phyloP scores from a whole-genome alignment of 257 asterid species.

The Dorcoceras hygrometricum region DNA sequence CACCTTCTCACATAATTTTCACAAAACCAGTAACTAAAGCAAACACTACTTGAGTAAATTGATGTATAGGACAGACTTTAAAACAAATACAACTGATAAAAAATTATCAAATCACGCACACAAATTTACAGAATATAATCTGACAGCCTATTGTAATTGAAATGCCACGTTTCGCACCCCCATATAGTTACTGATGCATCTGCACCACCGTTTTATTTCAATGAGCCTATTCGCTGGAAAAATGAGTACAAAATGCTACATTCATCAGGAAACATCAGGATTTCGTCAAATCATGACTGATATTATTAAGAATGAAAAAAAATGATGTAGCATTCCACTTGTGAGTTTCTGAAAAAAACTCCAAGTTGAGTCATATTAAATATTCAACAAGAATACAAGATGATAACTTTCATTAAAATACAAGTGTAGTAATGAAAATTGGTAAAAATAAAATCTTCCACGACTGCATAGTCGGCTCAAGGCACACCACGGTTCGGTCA shows the following conservation, averaged over 20 bases:
- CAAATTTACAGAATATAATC: no score
- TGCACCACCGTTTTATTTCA: no score
- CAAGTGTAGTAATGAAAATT: neutral
- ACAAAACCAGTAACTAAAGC: no score
- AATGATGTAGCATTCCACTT: neutral
- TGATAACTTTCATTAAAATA: constrained; percentile 2
- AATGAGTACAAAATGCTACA: neutral
- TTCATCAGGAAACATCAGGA: constrained; percentile 4
- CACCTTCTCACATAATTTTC: neutral
- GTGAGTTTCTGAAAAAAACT: neutral
- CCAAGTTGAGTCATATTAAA: neutral
- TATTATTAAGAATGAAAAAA: neutral
- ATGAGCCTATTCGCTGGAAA: neutral
- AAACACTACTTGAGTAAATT: neutral
- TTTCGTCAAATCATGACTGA: neutral
- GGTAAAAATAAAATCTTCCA: neutral
- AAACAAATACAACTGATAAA: no score
- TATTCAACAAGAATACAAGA: constrained; percentile 1
- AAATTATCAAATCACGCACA: no score
- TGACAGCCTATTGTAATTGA: no score
- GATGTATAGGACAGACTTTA: neutral
- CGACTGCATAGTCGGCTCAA: neutral
- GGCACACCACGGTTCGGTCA: neutral
- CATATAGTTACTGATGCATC: no score
- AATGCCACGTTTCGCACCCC: no score